These are phyloP conservation scores for Aspergillus arachidicola DNA, from an alignment of 2,329 filamentous ascomycete genomes.

Conservation along the genomic window DNA sequence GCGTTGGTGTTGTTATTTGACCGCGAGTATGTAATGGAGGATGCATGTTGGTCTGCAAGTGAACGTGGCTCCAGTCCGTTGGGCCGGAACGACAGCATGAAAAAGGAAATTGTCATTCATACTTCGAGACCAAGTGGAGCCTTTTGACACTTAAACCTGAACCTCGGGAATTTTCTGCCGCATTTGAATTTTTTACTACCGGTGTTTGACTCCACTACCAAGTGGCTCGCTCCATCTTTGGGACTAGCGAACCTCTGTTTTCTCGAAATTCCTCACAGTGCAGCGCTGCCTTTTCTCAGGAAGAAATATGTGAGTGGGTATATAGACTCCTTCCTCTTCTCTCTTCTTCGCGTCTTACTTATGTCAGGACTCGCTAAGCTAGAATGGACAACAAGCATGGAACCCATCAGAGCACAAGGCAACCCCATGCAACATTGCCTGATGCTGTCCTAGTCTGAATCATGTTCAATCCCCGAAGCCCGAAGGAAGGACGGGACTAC, in stretches of 20 bases:
- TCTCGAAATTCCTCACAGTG: not conserved
- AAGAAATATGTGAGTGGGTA: too few relatives aligned
- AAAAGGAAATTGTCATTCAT: not conserved
- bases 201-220: not conserved
- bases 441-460: not conserved
- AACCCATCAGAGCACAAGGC: not conserved
- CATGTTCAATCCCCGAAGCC: not conserved
- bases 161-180: not conserved
- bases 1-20: not conserved
- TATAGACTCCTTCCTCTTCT: not conserved
- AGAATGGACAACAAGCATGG: not conserved
- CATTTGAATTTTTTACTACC: not conserved
- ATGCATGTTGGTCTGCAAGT: not conserved
- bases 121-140: not conserved
- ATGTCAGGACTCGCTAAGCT: not conserved
- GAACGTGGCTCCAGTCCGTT: not conserved
- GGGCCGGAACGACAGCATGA: not conserved
- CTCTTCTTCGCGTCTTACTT: not conserved
- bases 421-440: conserved; percentile 1
- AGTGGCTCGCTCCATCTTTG: not conserved
- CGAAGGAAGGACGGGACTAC: not conserved
- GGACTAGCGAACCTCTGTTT: not conserved
- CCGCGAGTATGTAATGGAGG: not conserved
- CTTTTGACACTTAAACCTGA: not conserved
- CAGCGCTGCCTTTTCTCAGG: too few relatives aligned